Base-by-base conservation (phyloP, 768 basidiomycete species). In the Lyophyllum shimeji region DNA sequence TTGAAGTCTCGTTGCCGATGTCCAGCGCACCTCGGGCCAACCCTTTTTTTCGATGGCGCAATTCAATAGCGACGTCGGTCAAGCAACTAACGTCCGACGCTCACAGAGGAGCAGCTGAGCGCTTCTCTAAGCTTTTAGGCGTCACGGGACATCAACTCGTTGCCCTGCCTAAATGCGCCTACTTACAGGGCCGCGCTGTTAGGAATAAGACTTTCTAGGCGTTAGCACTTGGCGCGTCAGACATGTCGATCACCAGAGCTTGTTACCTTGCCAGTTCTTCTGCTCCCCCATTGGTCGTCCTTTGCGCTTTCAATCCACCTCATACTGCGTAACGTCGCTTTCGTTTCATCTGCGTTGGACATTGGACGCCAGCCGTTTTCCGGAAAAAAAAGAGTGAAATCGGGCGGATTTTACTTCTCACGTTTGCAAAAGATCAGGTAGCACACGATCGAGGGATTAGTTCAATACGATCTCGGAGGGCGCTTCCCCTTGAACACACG, bases 101-200 rank as follows among this genome's bases (percentile, higher is more conserved):
- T 27, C 45, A 46, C 47, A 13, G 20, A 29, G 45, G 18, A 18
- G 6, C 18, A 11, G 15, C 24, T 23, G 27, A 53, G 20, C 33
- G 46, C 23, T 53, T 20, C 17, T 53, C 31, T 53, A 46, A 53
- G 44, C 33, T 37, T 53, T 53, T 53, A 53, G 52, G 31, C 52
- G 45, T 53, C n/a, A 25, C 52, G 33, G 46, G 15, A 29, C 42
- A 27, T 11, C 42, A 20, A 2, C 34, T 12, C 34, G 34, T 37
- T 12, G 3, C 15, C 11, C 34, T 3, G n/a, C n/a, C 7, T 3
- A 17, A 6, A 37, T 37, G 12, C 34, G 34, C 34, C 15, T 37
- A 37, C 8, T 37, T 37, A 24, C 52, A 53, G 52, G 52, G 52
- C 44, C 11, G 25, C 40, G 13, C 12, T 31, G 12, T 21, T 15